phyloP scores from a whole-genome alignment of 768 basidiomycete species.

The Peribolospora kevripleyi region DNA sequence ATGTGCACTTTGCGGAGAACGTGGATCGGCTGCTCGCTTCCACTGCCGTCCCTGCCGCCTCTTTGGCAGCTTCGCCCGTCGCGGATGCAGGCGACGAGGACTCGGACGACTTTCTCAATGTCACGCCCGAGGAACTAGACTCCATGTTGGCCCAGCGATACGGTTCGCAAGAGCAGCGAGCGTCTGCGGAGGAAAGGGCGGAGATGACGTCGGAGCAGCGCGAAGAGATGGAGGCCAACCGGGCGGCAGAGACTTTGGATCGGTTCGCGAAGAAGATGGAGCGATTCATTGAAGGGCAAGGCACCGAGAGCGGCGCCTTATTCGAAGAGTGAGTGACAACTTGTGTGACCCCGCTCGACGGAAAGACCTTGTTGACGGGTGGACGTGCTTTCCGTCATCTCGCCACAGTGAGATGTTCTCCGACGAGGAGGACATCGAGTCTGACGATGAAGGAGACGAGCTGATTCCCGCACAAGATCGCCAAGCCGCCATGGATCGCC shows the following conservation, averaged over 20 bases:
- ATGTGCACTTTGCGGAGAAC: too few relatives aligned
- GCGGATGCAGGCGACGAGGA: background rate
- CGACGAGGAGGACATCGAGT: constrained; percentile 30
- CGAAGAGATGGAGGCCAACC: constrained; percentile 2
- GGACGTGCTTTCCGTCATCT: too few relatives aligned
- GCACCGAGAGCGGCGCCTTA: constrained; percentile 62
- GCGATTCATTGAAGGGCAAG: constrained; percentile 70
- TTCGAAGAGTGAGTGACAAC: constrained; percentile 55
- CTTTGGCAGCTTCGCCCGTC: background rate
- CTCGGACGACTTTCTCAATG: background rate
- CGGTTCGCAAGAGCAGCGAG: background rate
- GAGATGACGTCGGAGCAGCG: background rate
- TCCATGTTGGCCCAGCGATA: background rate
- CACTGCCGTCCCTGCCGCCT: background rate
- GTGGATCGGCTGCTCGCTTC: too few relatives aligned
- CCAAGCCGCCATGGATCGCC: constrained; percentile 44
- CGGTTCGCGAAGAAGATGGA: constrained; percentile 65
- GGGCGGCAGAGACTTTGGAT: constrained; percentile 42
- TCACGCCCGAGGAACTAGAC: background rate
- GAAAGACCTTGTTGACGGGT: background rate
- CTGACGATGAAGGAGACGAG: constrained; percentile 15
- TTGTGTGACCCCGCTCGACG: background rate
- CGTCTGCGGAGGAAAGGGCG: too few relatives aligned
- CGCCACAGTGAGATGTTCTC: constrained; percentile 37
- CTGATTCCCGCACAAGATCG: constrained; percentile 23